Conservation (phyloP, 352 stramenopile species). For the Phytophthora aleatoria region DNA sequence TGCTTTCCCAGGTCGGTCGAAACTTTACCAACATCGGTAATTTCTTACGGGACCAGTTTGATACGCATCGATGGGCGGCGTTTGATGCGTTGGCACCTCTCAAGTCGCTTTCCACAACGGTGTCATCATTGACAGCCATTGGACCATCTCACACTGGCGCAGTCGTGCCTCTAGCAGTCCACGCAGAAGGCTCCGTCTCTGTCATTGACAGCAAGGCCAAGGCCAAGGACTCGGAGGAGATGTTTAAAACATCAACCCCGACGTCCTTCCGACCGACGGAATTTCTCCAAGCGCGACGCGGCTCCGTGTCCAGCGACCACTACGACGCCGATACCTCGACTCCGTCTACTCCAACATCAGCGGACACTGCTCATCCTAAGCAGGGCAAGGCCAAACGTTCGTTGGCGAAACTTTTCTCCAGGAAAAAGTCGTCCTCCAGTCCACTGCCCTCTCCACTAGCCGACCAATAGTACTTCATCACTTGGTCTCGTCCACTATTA, state of each 20-base stretch:
- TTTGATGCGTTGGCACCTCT: slow-evolving; percentile 75
- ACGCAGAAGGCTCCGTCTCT: neutral
- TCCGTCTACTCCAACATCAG: slow-evolving; percentile 20
- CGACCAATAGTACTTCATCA: neutral
- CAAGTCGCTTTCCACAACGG: slow-evolving; percentile 46
- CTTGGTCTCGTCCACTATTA: neutral
- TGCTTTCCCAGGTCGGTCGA: slow-evolving; percentile 82
- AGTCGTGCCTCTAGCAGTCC: slow-evolving; percentile 15
- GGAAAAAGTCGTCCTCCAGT: slow-evolving; percentile 34
- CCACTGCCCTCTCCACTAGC: slow-evolving; percentile 12
- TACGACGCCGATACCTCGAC: slow-evolving; percentile 25
- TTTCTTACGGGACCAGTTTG: slow-evolving; percentile 82
- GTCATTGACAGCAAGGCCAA: slow-evolving; percentile 4
- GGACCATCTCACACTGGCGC: slow-evolving; percentile 21
- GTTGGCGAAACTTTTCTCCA: slow-evolving; percentile 39
- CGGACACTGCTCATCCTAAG: slow-evolving; percentile 5
- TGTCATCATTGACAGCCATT: slow-evolving; percentile 28
- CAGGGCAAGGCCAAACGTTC: slow-evolving; percentile 32
- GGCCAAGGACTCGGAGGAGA: slow-evolving; percentile 4
- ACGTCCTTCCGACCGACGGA: slow-evolving; percentile 1
- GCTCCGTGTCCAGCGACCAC: neutral
- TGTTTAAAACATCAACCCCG: neutral
- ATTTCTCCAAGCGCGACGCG: neutral
- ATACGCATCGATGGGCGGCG: slow-evolving; percentile 63
- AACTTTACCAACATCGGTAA: slow-evolving; percentile 90